Percentiles rank a stretch among this genome's conserved stretches.
Evolutionary conservation across 306 rosid genomes (phyloP).

Genomic region (Vigna reflexopilosa): DNA sequence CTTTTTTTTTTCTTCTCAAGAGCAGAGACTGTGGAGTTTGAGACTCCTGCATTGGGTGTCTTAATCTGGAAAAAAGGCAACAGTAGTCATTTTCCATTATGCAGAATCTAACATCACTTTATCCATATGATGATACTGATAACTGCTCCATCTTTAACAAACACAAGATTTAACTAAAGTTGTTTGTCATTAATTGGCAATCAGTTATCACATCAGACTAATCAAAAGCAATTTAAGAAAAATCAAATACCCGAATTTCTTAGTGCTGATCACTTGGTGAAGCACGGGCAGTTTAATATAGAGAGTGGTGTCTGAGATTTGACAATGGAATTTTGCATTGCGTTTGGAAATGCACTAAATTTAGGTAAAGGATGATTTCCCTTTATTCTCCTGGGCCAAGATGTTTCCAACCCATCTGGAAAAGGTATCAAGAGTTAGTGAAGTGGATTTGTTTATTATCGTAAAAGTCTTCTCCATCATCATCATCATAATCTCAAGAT

Average conservation of each 20-base stretch:
- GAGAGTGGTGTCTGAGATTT: constrained; percentile 33
- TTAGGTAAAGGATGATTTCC: constrained; percentile 46
- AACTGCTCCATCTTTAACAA: constrained; percentile 63
- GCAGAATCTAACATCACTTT: constrained; percentile 51
- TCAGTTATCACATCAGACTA: background rate
- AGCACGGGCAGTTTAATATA: constrained; percentile 18
- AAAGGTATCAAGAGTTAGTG: constrained; percentile 47
- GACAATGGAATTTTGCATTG: constrained; percentile 47
- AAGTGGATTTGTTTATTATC: constrained; percentile 45
- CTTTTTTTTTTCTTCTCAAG: background rate
- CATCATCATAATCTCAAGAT: constrained; percentile 48
- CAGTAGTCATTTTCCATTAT: constrained; percentile 36
- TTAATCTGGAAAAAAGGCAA: background rate
- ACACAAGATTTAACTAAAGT: constrained; percentile 47
- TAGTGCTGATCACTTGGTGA: constrained; percentile 37
- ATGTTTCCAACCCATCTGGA: constrained; percentile 76
- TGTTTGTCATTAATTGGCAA: constrained; percentile 40
- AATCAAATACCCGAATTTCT: constrained; percentile 26
- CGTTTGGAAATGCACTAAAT: constrained; percentile 34
- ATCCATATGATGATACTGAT: constrained; percentile 45
- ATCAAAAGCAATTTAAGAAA: background rate
- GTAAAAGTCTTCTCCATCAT: constrained; percentile 45
- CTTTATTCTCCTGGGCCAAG: constrained; percentile 79
- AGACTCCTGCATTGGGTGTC: background rate
- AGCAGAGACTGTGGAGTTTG: background rate